phyloP scores from a whole-genome alignment of 2,329 filamentous ascomycete species.

The Hypoxylon sp. region DNA sequence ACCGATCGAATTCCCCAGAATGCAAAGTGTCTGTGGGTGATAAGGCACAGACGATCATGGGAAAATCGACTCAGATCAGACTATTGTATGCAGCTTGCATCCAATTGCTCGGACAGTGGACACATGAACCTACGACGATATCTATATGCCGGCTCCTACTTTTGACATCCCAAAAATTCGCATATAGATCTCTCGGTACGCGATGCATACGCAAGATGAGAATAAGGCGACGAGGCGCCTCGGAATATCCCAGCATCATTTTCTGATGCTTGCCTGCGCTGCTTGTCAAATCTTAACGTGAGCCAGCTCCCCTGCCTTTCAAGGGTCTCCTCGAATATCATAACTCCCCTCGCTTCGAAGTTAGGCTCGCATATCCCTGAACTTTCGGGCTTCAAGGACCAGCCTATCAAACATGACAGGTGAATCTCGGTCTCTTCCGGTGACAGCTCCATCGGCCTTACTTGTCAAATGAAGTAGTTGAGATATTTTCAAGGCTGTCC shows the following conservation, averaged over 20 bases:
- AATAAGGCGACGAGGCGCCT: conserved; percentile 5
- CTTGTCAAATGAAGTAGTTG: conserved; percentile 34
- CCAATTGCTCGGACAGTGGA: conserved; percentile 42
- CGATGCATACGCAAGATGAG: conserved; percentile 10
- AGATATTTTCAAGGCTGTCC: conserved; percentile 27
- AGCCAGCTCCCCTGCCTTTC: conserved; percentile 28
- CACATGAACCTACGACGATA: conserved; percentile 25
- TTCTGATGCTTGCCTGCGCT: conserved; percentile 16
- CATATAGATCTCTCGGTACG: conserved; percentile 9
- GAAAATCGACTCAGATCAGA: conserved; percentile 32
- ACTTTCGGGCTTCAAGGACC: conserved; percentile 26
- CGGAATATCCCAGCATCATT: conserved; percentile 29
- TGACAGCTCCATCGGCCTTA: conserved; percentile 24
- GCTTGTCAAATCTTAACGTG: conserved; percentile 28
- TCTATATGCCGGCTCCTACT: conserved; percentile 9
- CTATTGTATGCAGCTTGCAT: conserved; percentile 33
- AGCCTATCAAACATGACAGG: conserved; percentile 38
- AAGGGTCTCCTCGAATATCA: conserved; percentile 30
- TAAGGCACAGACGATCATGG: conserved; percentile 24
- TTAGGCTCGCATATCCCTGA: conserved; percentile 27
- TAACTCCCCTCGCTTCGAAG: conserved; percentile 27
- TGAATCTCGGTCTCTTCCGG: conserved; percentile 36
- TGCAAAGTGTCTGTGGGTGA: conserved; percentile 30
- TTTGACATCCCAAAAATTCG: conserved; percentile 20
- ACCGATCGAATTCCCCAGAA: conserved; percentile 33